phyloP scores from a whole-genome alignment of 345 rosid species.

The Acer negundo region DNA sequence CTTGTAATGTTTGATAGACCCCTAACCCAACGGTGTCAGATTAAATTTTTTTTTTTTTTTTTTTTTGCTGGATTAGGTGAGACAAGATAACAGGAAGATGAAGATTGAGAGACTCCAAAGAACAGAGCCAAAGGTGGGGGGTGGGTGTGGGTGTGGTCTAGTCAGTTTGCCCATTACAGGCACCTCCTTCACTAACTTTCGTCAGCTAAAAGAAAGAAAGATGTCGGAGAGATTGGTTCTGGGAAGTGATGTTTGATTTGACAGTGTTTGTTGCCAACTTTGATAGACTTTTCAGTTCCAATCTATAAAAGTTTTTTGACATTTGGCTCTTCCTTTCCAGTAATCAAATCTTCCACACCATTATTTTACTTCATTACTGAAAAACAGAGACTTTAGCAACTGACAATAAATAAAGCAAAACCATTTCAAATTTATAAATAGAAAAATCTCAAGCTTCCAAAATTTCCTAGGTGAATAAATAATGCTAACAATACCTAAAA shows the following conservation, averaged over 20 bases:
- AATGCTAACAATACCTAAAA: no score
- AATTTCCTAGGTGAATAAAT: no score
- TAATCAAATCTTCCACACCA: not conserved
- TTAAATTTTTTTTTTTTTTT: no score
- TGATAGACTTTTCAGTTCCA: not conserved
- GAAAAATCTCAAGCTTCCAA: no score
- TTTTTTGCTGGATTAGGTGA: not conserved
- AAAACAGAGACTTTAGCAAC: not conserved
- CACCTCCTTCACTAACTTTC: slow-evolving; percentile 22
- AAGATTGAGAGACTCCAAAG: slow-evolving; percentile 5
- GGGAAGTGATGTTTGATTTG: slow-evolving; percentile 50
- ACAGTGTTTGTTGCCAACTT: slow-evolving; percentile 22
- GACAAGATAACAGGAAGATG: slow-evolving; percentile 11
- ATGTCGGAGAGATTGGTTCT: not conserved
- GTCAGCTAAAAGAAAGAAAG: slow-evolving; percentile 7
- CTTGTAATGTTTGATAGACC: no score
- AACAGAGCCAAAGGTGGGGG: not conserved
- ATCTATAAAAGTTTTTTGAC: not conserved
- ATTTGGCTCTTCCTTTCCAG: no score
- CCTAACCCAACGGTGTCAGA: no score
- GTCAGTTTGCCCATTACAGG: slow-evolving; percentile 32
- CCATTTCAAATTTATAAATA: not conserved
- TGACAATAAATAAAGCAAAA: not conserved
- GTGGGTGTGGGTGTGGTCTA: not conserved
- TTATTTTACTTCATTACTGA: not conserved